Base-by-base conservation (phyloP, 2,329 filamentous ascomycete species). In the Westerdykella ornata region DNA sequence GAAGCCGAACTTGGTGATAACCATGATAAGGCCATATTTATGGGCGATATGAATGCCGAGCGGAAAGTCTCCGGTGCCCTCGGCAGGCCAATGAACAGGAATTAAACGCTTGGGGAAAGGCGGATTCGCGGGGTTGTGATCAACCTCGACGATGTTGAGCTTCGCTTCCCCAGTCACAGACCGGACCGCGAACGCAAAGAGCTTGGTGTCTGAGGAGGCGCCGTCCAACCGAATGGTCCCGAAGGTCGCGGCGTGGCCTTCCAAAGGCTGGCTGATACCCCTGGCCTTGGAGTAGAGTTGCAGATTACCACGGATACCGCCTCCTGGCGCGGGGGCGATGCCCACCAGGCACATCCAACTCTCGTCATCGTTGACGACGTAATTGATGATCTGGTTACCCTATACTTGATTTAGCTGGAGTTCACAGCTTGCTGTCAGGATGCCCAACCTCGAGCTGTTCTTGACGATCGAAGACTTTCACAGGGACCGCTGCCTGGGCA, bases 341-440 rank as follows among this genome's bases (percentile, higher is more conserved):
- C 92, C 92, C 44, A 98, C 88, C 42, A 96, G 83, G 20, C 94
- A 89, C 82, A 94, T 94, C 92, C 92, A 98, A 71, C 95, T 95
- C 66, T 88, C 88, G 52, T 98, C 90, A 51, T 83, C 81, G 68
- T 90, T 96, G 56, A 94, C 86, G 55, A 90, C 88, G 72, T 98
- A 98, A 74, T 97, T 98, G 79, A 98, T 98, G 69, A 98, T 98
- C 80, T 98, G 92, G 70, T 88, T 94, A 52, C 84, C 85, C 87
- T 94, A 58, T 30, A 47, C 3, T 34, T 12, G 9, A 29, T 16
- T 38, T 39, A 45, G 49, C 35, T 18, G 4, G 17, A 36, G 14
- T 14, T 22, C 33, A 28, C 9, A 14, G 11, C 14, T 26, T 38
- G 32, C 29, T 20, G 9, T 15, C n/a, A 32, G 16, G 3, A 33